Evolutionary conservation across 441 rosid genomes (phyloP).

Genomic region (Populus tomentosa): DNA sequence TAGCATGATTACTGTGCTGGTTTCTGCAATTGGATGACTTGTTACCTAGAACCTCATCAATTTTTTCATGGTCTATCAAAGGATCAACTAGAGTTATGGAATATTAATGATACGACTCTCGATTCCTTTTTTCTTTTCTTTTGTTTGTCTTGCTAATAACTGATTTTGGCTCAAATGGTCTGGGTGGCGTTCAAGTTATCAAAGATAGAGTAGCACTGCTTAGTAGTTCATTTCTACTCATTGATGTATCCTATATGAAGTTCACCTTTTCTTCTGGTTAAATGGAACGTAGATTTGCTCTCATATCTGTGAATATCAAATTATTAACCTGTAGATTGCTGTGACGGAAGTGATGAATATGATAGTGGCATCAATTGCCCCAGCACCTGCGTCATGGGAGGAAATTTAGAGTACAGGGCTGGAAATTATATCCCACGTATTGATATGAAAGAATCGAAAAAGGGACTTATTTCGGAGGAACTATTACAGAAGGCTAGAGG

Average conservation of each 20-base stretch:
- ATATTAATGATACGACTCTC: background rate
- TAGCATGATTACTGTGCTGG: background rate
- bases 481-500: slow-evolving; percentile 50
- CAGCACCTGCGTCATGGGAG: slow-evolving; percentile 83
- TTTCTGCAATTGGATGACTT: background rate
- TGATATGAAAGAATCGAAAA: slow-evolving; percentile 27
- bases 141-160: background rate
- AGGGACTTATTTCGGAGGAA: slow-evolving; percentile 29
- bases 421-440: slow-evolving; percentile 28
- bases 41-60: background rate
- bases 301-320: background rate
- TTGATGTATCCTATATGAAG: background rate
- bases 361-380: slow-evolving; percentile 54
- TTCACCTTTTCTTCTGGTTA: background rate
- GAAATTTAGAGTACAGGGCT: slow-evolving; percentile 47
- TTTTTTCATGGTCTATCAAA: background rate
- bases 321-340: slow-evolving; percentile 62
- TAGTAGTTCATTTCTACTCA: background rate
- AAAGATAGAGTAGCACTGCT: background rate
- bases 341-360: slow-evolving; percentile 96
- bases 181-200: background rate
- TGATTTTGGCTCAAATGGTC: background rate
- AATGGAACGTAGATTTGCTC: background rate
- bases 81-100: background rate
- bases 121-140: background rate